A percentile compares a stretch with the other conserved stretches of the same genome.
phyloP scores from a whole-genome alignment of 176 grass and related monocot genomes.

The Musa schizocarpa region DNA sequence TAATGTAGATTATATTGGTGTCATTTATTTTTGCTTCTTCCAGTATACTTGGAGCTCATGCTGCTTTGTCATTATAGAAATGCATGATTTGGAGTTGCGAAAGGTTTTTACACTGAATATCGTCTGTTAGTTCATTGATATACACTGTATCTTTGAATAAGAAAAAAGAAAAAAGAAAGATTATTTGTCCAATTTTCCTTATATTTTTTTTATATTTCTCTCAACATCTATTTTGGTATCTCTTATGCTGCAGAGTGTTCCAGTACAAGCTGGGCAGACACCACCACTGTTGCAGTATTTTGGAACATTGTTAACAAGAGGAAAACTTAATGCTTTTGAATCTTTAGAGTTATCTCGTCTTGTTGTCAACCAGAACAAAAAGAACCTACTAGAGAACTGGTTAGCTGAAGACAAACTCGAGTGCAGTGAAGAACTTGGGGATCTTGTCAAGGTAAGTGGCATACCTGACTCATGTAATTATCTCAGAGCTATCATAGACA shows the following conservation, averaged over 20 bases:
- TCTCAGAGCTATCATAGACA: not conserved
- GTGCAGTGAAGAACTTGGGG: constrained; percentile 88
- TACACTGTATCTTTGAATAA: no score
- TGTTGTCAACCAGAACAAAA: constrained; percentile 98
- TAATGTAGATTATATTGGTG: not conserved
- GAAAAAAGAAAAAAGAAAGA: no score
- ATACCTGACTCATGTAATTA: no score
- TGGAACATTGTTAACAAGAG: constrained; percentile 72
- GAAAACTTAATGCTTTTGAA: constrained; percentile 91
- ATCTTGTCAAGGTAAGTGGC: constrained; percentile 69
- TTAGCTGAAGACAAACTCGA: constrained; percentile 90
- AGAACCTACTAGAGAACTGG: constrained; percentile 92
- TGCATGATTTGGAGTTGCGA: no score
- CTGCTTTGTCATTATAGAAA: no score
- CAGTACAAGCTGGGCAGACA: constrained; percentile 85
- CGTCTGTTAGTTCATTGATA: no score
- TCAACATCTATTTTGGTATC: not conserved
- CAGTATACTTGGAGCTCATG: no score
- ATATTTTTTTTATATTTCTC: not conserved
- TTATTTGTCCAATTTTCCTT: not conserved
- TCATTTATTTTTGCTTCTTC: not conserved
- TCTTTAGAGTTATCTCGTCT: constrained; percentile 84
- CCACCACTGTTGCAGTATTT: constrained; percentile 89
- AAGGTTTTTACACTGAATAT: no score
- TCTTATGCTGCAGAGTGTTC: constrained; percentile 55